Evolutionary conservation across 495 filamentous ascomycete genomes (phyloP).

Genomic region (Thermochaetoides thermophila): DNA sequence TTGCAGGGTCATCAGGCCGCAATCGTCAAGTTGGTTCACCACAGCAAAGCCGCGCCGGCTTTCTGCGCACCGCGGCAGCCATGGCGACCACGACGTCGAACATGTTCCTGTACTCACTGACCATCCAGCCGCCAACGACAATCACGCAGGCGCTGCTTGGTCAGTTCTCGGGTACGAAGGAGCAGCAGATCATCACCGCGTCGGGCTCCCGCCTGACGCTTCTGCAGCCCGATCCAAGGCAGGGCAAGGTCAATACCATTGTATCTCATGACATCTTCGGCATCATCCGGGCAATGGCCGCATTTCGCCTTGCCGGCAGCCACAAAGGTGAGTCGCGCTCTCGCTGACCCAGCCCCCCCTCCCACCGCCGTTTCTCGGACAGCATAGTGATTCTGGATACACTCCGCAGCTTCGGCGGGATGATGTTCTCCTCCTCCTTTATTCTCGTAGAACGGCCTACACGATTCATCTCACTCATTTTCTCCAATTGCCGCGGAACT

Average conservation of each 20-base stretch:
- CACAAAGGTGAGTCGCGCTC: conserved; percentile 72
- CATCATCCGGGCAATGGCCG: conserved; percentile 74
- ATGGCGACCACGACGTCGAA: conserved; percentile 97
- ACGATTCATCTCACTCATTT: no score
- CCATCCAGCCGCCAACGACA: conserved; percentile 78
- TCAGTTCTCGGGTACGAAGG: conserved; percentile 85
- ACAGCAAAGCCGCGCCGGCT: conserved; percentile 34
- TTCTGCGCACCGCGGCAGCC: conserved; percentile 49
- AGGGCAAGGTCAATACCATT: conserved; percentile 72
- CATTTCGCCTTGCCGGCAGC: conserved; percentile 83
- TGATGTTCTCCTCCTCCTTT: no score
- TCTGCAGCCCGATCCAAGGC: conserved; percentile 67
- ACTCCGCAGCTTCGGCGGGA: conserved; percentile 31
- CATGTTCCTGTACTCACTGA: conserved; percentile 96
- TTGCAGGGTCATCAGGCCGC: neutral
- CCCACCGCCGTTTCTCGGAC: conserved; percentile 32
- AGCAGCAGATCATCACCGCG: conserved; percentile 91
- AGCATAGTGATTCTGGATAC: conserved; percentile 87
- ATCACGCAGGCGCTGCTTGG: conserved; percentile 82
- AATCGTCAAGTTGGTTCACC: conserved; percentile 1
- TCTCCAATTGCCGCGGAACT: no score
- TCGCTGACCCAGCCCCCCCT: conserved; percentile 7
- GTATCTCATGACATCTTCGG: conserved; percentile 90
- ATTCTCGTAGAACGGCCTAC: no score
- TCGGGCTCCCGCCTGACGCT: conserved; percentile 60